These are phyloP conservation scores for Backusella tuberculispora DNA, from an alignment of 192 early-diverging fungal species.

Conservation along the genomic window DNA sequence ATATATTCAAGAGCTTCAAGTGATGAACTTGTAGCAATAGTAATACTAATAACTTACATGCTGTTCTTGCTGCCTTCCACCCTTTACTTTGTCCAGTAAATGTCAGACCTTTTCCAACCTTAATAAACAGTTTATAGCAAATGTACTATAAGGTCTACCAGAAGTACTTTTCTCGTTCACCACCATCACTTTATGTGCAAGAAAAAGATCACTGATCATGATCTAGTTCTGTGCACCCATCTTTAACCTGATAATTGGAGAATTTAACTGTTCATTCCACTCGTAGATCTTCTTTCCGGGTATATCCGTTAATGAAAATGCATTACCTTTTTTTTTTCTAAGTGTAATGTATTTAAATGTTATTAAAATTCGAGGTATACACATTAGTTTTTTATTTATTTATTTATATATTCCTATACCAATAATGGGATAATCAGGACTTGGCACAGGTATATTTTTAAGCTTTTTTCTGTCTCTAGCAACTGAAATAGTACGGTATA, in stretches of 20 bases:
- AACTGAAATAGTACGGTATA: background rate
- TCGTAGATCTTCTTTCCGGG: background rate
- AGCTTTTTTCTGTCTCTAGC: background rate
- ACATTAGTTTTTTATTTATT: background rate
- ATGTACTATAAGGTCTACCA: background rate
- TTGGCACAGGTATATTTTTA: conserved; percentile 10
- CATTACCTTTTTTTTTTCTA: conserved; percentile 9
- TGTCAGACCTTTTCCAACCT: background rate
- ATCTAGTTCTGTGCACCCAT: conserved; percentile 16
- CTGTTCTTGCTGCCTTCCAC: background rate
- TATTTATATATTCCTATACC: background rate
- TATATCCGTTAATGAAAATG: background rate
- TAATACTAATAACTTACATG: no score
- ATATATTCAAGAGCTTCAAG: no score
- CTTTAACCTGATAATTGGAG: background rate
- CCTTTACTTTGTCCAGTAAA: background rate
- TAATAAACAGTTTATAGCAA: background rate
- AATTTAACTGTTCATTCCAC: conserved; percentile 17
- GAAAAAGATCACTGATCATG: conserved; percentile 9
- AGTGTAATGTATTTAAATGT: background rate
- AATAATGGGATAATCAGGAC: background rate
- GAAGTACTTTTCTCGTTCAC: background rate
- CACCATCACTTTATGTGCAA: background rate
- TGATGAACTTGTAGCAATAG: no score
- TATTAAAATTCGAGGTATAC: background rate